Evolutionary conservation across 2,329 filamentous ascomycete genomes (phyloP).

Genomic region (Neofusicoccum ribis): DNA sequence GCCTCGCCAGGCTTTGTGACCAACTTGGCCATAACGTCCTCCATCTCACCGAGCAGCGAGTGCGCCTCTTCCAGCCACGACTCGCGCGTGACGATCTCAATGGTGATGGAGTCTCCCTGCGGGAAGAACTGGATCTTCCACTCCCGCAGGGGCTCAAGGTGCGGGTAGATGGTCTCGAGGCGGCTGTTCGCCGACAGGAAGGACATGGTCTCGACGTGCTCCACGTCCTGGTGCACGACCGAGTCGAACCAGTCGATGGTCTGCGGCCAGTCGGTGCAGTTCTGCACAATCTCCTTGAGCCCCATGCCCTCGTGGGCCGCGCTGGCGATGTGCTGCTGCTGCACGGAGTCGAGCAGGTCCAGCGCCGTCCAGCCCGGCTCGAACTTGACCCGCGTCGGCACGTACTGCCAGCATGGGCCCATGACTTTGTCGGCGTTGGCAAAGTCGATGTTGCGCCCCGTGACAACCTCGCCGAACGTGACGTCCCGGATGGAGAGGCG

Average conservation of each 20-base stretch:
- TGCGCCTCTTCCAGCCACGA: no score
- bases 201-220: constrained; percentile 59
- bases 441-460: constrained; percentile 62
- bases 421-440: constrained; percentile 59
- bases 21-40: no score
- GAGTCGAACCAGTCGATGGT: constrained; percentile 37
- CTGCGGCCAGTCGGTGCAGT: constrained; percentile 37
- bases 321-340: constrained; percentile 28
- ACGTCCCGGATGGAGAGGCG: constrained; percentile 46
- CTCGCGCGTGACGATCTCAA: constrained; percentile 58
- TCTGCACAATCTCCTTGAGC: constrained; percentile 35
- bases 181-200: constrained; percentile 34
- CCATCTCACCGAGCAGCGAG: no score
- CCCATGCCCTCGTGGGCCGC: constrained; percentile 39
- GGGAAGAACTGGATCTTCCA: constrained; percentile 65
- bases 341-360: constrained; percentile 29
- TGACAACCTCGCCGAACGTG: constrained; percentile 67
- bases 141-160: constrained; percentile 38
- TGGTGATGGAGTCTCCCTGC: constrained; percentile 51
- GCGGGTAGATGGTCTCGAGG: constrained; percentile 61
- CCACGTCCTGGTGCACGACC: constrained; percentile 42
- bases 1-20: no score
- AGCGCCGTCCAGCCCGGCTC: constrained; percentile 46
- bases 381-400: constrained; percentile 58
- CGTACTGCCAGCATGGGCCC: constrained; percentile 68